Base-by-base conservation (phyloP, 352 stramenopile species). In the Globisporangium barbulae region DNA sequence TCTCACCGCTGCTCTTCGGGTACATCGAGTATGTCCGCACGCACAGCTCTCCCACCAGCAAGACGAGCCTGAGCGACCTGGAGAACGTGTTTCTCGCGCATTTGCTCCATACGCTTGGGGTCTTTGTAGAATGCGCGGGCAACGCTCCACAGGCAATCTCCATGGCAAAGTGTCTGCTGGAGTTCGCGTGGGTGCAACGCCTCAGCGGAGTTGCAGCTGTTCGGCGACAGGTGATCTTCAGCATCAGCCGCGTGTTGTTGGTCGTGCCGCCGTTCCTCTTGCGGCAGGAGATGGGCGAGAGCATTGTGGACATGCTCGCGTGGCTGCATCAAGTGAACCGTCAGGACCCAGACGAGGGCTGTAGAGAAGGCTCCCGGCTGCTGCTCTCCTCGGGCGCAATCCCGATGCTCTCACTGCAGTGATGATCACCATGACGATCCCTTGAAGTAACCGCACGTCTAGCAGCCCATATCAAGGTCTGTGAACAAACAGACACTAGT, bases 1-100 rank as follows among this genome's bases (percentile, higher is more conserved):
- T 93, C 64, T 89, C 79, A n/a, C 82, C 84, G 17, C 47, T 93
- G 45, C 54, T 93, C 4, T 89, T 90, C 52, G 82, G 84, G 2
- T 93, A 90, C 63, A 64, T 87, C 22, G 68, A 87, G 52, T 93
- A 85, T 57, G 60, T 76, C 31, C 76, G 68, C 6, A 62, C 72
- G 30, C 67, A 84, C 55, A 19, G 42, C 42, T 21, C 42, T 12
- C 42, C 70, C 30, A 41, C 39, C 69, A 72, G 47, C 37, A 21
- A 31, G 4, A 21, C 31, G 35, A 39, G 67, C 4, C 56, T 75
- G 47, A 82, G 64, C 19, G 83, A 92, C 37, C 56, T 93, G 3
- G 84, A 93, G 48, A 72, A 83, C 52, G 73, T 85, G 17, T 88
- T 93, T 49, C 62, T 93, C 15, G 81, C 84, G 1, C 80, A 91